phyloP scores from a whole-genome alignment of 345 rosid genomes.

The Salix dunnii region DNA sequence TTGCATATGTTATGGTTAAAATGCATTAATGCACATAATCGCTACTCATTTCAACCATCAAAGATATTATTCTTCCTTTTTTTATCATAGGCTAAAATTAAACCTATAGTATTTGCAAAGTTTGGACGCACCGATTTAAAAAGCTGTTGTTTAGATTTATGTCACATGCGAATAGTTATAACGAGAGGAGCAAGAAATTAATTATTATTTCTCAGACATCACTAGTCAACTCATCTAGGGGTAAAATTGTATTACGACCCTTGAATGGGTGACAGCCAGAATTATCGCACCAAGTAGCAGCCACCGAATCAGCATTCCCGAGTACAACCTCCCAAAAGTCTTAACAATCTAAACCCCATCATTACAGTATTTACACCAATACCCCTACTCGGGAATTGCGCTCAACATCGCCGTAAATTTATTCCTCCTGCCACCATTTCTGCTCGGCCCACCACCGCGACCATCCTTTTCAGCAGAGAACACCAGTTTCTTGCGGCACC shows the following conservation, averaged over 20 bases:
- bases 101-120: neutral
- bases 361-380: slow-evolving; percentile 21
- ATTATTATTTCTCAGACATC: neutral
- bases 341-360: neutral
- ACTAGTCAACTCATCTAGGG: slow-evolving; percentile 35
- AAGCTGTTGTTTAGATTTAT: no score
- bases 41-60: no score
- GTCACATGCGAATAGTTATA: neutral
- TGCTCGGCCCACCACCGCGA: slow-evolving; percentile 21
- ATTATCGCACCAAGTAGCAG: neutral
- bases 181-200: neutral
- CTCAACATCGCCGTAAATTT: slow-evolving; percentile 54
- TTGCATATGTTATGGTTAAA: neutral
- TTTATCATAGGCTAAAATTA: neutral
- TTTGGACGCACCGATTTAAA: neutral
- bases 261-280: slow-evolving; percentile 14
- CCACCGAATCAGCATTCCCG: neutral
- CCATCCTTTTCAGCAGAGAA: slow-evolving; percentile 20
- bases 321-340: neutral
- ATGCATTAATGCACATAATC: no score
- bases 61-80: neutral
- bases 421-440: slow-evolving; percentile 30
- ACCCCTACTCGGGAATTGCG: slow-evolving; percentile 70
- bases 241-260: slow-evolving; percentile 46
- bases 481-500: slow-evolving; percentile 40